These are phyloP conservation scores for Hypoxylon sp. DNA, from an alignment of 2,329 filamentous ascomycete species.

Conservation along the genomic window DNA sequence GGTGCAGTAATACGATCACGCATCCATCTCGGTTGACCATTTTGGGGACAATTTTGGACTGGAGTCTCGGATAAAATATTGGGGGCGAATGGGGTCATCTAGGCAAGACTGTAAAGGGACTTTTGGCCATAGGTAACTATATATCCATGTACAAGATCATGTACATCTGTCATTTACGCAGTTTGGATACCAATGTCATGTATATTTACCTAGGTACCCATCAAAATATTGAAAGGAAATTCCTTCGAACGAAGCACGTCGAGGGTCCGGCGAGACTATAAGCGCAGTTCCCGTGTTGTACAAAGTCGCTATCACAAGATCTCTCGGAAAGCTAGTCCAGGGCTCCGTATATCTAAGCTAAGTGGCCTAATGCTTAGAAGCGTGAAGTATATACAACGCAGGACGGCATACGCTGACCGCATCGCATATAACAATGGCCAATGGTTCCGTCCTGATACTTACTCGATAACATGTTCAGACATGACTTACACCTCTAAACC, in stretches of 20 bases:
- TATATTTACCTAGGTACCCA: neutral
- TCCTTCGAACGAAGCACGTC: neutral
- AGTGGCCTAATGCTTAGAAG: no score
- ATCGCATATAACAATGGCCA: no score
- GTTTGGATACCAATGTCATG: neutral
- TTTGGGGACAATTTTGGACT: neutral
- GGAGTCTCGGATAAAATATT: conserved; percentile 2
- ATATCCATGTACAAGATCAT: conserved; percentile 23
- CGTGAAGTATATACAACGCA: no score
- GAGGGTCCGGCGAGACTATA: neutral
- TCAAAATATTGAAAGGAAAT: neutral
- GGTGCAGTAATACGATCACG: neutral
- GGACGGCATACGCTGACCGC: no score
- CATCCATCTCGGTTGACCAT: neutral
- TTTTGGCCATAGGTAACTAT: neutral
- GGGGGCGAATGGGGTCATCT: neutral
- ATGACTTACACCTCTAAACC: no score
- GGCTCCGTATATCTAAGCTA: no score
- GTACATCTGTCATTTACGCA: conserved; percentile 12
- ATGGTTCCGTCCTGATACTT: no score
- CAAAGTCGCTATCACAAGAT: neutral
- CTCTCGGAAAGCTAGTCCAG: no score
- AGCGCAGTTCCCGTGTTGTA: no score
- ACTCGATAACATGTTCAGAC: no score
- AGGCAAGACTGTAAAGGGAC: neutral